Conservation (phyloP, 495 filamentous ascomycete species). For the Bombardia bombarda region DNA sequence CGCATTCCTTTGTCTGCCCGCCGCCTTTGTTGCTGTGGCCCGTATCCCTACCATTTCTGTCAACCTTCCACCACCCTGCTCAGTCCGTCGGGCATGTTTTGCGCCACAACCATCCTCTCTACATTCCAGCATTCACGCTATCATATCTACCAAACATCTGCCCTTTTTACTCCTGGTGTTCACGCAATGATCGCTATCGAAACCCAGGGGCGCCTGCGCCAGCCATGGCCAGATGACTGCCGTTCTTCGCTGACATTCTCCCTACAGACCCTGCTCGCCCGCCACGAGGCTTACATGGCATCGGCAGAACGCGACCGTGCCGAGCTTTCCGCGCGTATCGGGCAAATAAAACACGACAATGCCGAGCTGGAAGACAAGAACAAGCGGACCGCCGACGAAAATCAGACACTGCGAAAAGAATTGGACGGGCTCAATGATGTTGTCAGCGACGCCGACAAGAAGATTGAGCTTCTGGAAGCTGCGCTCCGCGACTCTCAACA, state of each 20-base stretch:
- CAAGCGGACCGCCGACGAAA: conserved; percentile 67
- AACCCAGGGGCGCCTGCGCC: conserved; percentile 2
- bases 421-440: conserved; percentile 73
- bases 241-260: conserved; percentile 35
- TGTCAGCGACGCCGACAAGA: conserved; percentile 65
- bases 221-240: conserved; percentile 7
- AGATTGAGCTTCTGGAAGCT: conserved; percentile 60
- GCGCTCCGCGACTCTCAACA: conserved; percentile 67
- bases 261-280: conserved; percentile 78
- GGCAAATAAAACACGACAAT: conserved; percentile 70
- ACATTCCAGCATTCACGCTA: no score
- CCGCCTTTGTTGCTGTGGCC: conserved; percentile 3
- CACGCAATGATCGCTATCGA: conserved; percentile 8
- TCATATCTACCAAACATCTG: no score
- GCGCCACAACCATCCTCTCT: neutral
- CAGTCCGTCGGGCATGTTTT: no score
- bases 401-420: conserved; percentile 66
- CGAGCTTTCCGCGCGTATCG: conserved; percentile 61
- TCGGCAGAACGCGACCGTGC: conserved; percentile 77
- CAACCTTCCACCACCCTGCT: neutral
- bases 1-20: conserved; percentile 1
- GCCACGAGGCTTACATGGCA: conserved; percentile 88
- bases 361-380: conserved; percentile 65
- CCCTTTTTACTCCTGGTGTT: no score
- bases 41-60: no score